Evolutionary conservation across 2,329 filamentous ascomycete species (phyloP).

Genomic region (Pseudofabraea citricarpa): DNA sequence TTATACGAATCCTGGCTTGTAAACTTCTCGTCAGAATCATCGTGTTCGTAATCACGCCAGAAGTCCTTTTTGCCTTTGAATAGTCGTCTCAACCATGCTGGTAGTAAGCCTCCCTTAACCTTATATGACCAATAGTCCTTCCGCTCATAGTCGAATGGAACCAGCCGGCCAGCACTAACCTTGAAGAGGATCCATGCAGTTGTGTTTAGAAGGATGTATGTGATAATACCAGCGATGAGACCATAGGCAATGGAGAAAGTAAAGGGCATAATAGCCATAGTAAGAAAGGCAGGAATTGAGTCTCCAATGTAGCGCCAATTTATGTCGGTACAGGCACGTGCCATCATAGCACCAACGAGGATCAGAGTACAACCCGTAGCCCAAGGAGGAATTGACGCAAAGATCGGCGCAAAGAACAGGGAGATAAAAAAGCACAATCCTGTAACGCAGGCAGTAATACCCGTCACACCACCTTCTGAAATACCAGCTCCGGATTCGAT

Average conservation of each 20-base stretch:
- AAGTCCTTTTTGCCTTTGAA: constrained; percentile 10
- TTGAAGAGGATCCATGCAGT: constrained; percentile 65
- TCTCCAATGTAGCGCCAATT: constrained; percentile 88
- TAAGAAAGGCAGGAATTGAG: constrained; percentile 78
- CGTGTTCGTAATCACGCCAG: constrained; percentile 17
- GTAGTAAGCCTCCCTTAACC: constrained; percentile 19
- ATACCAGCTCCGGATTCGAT: constrained; percentile 89
- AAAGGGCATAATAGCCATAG: constrained; percentile 82
- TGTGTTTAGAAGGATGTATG: constrained; percentile 72
- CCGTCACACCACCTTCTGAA: constrained; percentile 79
- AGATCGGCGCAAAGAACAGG: constrained; percentile 86
- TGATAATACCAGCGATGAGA: constrained; percentile 72
- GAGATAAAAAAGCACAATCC: constrained; percentile 83
- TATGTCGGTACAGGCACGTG: constrained; percentile 71
- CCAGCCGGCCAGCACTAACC: constrained; percentile 61
- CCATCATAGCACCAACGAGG: constrained; percentile 86
- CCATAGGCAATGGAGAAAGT: constrained; percentile 87
- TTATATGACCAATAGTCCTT: constrained; percentile 46
- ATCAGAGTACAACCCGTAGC: constrained; percentile 85
- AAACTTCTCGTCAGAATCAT: constrained; percentile 16
- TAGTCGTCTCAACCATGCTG: constrained; percentile 14
- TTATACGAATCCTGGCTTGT: constrained; percentile 7
- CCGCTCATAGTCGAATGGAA: constrained; percentile 68
- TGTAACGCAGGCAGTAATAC: constrained; percentile 73
- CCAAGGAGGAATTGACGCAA: constrained; percentile 85